Evolutionary conservation across 768 basidiomycete species (phyloP).

Genomic region (Naganishia vaughanmartiniae): DNA sequence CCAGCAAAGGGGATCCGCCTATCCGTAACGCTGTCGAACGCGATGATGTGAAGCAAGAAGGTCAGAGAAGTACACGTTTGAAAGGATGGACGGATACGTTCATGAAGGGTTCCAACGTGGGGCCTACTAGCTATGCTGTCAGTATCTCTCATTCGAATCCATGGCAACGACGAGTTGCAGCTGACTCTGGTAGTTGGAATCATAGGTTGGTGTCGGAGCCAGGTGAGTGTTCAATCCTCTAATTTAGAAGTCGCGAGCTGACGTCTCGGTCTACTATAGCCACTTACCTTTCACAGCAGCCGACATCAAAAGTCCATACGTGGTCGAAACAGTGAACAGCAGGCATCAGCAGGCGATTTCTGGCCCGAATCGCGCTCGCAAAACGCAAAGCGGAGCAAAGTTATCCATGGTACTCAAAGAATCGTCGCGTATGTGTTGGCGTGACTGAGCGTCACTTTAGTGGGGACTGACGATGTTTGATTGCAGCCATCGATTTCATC

Average conservation of each 20-base stretch:
- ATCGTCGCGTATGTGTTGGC: slow-evolving; percentile 5
- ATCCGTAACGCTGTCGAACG: neutral
- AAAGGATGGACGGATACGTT: too few species aligned
- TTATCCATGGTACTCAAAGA: slow-evolving; percentile 12
- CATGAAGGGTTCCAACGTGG: too few species aligned
- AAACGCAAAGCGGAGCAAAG: slow-evolving; percentile 17
- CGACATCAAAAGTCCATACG: neutral
- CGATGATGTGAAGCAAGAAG: neutral
- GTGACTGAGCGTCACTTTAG: neutral
- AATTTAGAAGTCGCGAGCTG: too few species aligned
- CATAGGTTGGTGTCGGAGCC: too few species aligned
- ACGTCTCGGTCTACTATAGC: too few species aligned
- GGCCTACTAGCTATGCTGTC: too few species aligned
- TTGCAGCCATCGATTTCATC: slow-evolving; percentile 17
- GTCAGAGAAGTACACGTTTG: neutral
- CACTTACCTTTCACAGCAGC: too few species aligned
- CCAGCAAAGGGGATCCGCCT: neutral
- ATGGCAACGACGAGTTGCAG: too few species aligned
- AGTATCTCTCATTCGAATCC: too few species aligned
- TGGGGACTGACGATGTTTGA: neutral
- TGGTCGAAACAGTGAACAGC: neutral
- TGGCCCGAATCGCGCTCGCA: neutral
- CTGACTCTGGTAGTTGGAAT: too few species aligned
- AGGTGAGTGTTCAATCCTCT: too few species aligned
- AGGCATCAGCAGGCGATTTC: neutral